Base-by-base conservation (phyloP, 2,329 filamentous ascomycete species). In the Penicillium sp. region DNA sequence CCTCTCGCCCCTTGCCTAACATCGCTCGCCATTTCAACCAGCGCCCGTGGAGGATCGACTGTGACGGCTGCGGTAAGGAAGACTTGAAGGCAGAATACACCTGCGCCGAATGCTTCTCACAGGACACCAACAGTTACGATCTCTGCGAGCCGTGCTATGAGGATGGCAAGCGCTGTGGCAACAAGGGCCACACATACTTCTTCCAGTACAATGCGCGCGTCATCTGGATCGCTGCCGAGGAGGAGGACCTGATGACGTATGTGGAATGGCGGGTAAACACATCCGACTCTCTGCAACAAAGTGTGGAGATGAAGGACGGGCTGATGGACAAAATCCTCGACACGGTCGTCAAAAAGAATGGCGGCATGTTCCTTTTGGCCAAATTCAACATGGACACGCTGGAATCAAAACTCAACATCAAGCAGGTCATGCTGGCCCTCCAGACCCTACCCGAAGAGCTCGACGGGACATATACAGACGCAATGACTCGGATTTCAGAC, bases 331-430 rank as follows among this genome's bases (percentile, higher is more conserved):
- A 51, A 7, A 62, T 62, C 11, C 35, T 58, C 3, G 48, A 54
- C 19, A 57, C 48, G 1, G 60, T 62, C 5, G 60, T 62, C 13
- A 30, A 44, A 19, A 11, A 17, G 9, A 62, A 62, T n/a, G 60
- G 41, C 2, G 60, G 60, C 1, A 62, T 62, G 60, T 62, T 62
- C 48, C 48, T 62, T 2, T 35, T 62, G 21, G 60, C 60, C 6
- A 62, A 50, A 19, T 62, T 62, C 48, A 62, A 62, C 54, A 62
- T 62, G 60, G 60, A 62, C 44, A 62, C 60, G 15, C 54, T 62
- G 1, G 49, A 57, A 9, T 62, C 60, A 41, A 57, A 55, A 11
- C 60, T 62, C 19, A 62, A 54, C 35, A 48, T 45, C 21, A 57
- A 58, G 7, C 54, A 58, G 21, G 49, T 62, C 9, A 23, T 58